These are phyloP conservation scores for Barbarea vulgaris DNA, from an alignment of 345 rosid species.

Conservation along the genomic window DNA sequence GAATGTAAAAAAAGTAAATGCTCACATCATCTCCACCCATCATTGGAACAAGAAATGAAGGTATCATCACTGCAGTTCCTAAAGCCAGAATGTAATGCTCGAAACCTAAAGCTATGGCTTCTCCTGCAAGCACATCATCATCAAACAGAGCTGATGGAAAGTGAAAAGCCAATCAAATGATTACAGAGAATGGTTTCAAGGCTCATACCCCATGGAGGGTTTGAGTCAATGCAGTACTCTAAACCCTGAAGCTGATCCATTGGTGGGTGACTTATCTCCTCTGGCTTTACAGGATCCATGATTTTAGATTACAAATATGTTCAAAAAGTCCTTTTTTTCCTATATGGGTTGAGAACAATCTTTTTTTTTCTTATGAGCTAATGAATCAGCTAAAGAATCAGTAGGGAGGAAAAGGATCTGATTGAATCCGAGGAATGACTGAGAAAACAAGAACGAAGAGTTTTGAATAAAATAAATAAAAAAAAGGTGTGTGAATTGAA, in stretches of 20 bases:
- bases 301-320: constrained; percentile 21
- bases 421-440: constrained; percentile 25
- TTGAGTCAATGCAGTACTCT: constrained; percentile 98
- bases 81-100: constrained; percentile 94
- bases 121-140: constrained; percentile 59
- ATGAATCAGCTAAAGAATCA: constrained; percentile 24
- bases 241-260: constrained; percentile 99
- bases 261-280: constrained; percentile 87
- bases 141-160: background rate
- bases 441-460: constrained; percentile 22
- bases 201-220: constrained; percentile 90
- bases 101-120: constrained; percentile 89
- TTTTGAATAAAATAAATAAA: constrained; percentile 8
- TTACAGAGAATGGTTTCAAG: background rate
- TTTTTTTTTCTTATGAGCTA: constrained; percentile 37
- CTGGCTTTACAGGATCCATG: constrained; percentile 87
- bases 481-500: constrained; percentile 20
- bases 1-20: background rate
- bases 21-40: constrained; percentile 96
- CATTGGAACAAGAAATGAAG: constrained; percentile 92
- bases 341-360: constrained; percentile 22
- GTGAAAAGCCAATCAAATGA: background rate
- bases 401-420: constrained; percentile 11
- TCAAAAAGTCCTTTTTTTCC: background rate
- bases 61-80: constrained; percentile 99